phyloP scores from a whole-genome alignment of 2,329 filamentous ascomycete genomes.

The Fonsecaea nubica region DNA sequence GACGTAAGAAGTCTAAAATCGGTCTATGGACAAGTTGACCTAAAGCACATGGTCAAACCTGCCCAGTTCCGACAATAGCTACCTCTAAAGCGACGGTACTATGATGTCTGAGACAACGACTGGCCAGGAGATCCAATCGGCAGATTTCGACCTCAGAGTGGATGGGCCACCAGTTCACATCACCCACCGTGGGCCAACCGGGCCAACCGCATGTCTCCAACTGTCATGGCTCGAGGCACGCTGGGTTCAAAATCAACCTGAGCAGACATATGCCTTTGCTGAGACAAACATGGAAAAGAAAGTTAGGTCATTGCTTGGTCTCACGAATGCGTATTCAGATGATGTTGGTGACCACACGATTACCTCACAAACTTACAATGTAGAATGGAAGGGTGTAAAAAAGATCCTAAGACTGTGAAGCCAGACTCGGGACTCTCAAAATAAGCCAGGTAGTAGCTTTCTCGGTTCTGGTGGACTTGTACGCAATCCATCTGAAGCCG shows the following conservation, averaged over 20 bases:
- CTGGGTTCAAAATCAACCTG: neutral
- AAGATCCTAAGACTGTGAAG: neutral
- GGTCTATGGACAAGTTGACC: neutral
- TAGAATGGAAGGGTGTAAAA: neutral
- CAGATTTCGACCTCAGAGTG: neutral
- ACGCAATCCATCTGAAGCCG: neutral
- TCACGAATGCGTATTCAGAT: neutral
- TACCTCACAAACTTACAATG: neutral
- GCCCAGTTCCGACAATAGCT: neutral
- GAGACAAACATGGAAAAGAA: neutral
- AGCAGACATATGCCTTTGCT: neutral
- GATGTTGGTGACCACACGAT: neutral
- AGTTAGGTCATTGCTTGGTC: neutral
- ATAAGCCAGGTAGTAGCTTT: too few relatives aligned
- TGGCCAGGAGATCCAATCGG: neutral
- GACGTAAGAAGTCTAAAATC: constrained; percentile 6
- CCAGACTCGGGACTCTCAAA: neutral
- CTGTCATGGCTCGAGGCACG: neutral
- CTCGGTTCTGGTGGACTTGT: neutral
- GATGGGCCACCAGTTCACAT: neutral
- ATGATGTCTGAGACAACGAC: neutral
- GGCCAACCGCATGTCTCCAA: neutral
- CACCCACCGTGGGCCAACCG: neutral
- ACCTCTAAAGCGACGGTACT: neutral
- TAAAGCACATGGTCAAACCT: neutral